These are phyloP conservation scores for Leptographium lundbergii DNA, from an alignment of 2,329 filamentous ascomycete species.

Conservation along the genomic window DNA sequence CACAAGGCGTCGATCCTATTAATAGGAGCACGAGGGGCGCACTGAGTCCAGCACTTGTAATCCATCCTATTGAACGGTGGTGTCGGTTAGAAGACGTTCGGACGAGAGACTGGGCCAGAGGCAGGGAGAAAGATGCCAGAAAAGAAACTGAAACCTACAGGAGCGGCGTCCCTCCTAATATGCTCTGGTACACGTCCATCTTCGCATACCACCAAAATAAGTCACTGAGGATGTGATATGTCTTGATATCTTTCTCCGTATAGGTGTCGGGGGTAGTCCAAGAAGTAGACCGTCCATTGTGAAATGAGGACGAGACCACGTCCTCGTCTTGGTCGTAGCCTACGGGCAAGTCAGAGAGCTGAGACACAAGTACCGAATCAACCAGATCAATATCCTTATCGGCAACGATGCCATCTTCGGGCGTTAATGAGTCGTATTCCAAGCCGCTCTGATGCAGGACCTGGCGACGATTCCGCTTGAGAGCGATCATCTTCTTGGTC, in stretches of 20 bases:
- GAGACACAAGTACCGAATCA: slow-evolving; percentile 27
- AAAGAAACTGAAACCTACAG: slow-evolving; percentile 49
- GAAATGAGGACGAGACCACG: background rate
- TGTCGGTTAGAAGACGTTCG: background rate
- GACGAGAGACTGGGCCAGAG: slow-evolving; percentile 3
- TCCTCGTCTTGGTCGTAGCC: slow-evolving; percentile 21
- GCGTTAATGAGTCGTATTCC: background rate
- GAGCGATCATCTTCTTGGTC: slow-evolving; percentile 55
- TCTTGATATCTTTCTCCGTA: slow-evolving; percentile 55
- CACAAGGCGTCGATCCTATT: slow-evolving; percentile 63
- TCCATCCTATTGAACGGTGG: slow-evolving; percentile 46
- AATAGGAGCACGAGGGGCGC: slow-evolving; percentile 70
- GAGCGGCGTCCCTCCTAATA: slow-evolving; percentile 72
- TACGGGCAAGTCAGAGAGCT: slow-evolving; percentile 27
- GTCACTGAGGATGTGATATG: slow-evolving; percentile 71
- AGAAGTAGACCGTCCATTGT: background rate
- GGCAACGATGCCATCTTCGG: slow-evolving; percentile 1
- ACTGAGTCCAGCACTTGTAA: slow-evolving; percentile 71
- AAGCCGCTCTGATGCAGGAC: slow-evolving; percentile 17
- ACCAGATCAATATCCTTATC: slow-evolving; percentile 24
- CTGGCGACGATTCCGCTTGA: slow-evolving; percentile 37
- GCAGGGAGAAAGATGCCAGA: slow-evolving; percentile 4
- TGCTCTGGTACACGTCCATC: slow-evolving; percentile 84
- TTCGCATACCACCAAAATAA: slow-evolving; percentile 94
- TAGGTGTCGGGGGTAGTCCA: slow-evolving; percentile 15